A percentile compares a stretch with the other conserved stretches of the same genome.
phyloP scores from a whole-genome alignment of 1,284 basidiomycete genomes.

The Papiliotrema fonsecae region DNA sequence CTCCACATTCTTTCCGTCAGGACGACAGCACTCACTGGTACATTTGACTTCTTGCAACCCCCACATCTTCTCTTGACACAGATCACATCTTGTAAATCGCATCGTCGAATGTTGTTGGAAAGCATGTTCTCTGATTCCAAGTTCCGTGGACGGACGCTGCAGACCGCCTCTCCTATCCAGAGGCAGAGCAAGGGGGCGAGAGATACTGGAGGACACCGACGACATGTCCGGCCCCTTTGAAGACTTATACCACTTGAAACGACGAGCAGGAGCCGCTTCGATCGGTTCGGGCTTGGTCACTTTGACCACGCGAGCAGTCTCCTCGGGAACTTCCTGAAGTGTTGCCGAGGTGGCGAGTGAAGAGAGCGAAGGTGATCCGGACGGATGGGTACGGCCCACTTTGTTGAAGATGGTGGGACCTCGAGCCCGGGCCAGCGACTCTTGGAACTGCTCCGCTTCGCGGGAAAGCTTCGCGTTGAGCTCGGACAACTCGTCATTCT shows the following conservation, averaged over 20 bases:
- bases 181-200: constrained; percentile 27
- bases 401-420: constrained; percentile 24
- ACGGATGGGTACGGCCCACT: constrained; percentile 28
- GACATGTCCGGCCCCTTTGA: constrained; percentile 42
- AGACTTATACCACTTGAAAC: constrained; percentile 55
- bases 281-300: constrained; percentile 48
- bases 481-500: constrained; percentile 88
- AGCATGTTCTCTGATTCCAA: constrained; percentile 60
- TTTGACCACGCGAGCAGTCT: constrained; percentile 45
- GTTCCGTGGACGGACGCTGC: constrained; percentile 42
- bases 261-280: constrained; percentile 48
- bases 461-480: constrained; percentile 73
- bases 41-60: constrained; percentile 85
- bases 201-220: constrained; percentile 27
- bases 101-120: constrained; percentile 88
- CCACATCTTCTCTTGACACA: constrained; percentile 98
- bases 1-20: background rate
- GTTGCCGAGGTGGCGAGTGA: constrained; percentile 42
- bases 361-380: constrained; percentile 47
- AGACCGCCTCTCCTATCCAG: constrained; percentile 15
- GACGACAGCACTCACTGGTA: constrained; percentile 56
- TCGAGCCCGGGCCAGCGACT: constrained; percentile 30
- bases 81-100: constrained; percentile 84
- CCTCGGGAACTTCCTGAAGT: constrained; percentile 47
- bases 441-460: constrained; percentile 59